Evolutionary conservation across 2,329 filamentous ascomycete species (phyloP).

Genomic region (Penicillium sp.): DNA sequence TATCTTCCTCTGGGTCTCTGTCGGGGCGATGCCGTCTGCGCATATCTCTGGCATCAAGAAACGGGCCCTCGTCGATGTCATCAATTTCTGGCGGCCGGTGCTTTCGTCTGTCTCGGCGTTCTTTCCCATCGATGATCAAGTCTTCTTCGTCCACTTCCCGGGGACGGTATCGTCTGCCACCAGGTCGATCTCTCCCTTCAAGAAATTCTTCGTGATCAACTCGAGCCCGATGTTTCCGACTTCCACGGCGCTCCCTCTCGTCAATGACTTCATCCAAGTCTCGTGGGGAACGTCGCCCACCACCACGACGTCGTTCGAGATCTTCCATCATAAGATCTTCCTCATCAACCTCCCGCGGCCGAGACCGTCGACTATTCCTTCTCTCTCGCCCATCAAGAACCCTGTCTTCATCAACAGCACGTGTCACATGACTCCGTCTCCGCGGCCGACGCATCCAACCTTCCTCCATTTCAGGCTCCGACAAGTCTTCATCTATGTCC

Average conservation of each 20-base stretch:
- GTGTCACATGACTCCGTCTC: slow-evolving; percentile 9
- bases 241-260: slow-evolving; percentile 10
- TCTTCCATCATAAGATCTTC: slow-evolving; percentile 23
- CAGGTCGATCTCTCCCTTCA: slow-evolving; percentile 6
- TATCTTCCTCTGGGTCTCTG: slow-evolving; percentile 8
- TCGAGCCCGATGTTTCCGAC: slow-evolving; percentile 18
- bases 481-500: slow-evolving; percentile 15
- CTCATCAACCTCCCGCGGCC: slow-evolving; percentile 26
- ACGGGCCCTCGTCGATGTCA: slow-evolving; percentile 10
- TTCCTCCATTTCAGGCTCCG: slow-evolving; percentile 15
- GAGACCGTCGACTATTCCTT: slow-evolving; percentile 5
- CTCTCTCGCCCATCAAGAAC: no score
- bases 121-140: not conserved
- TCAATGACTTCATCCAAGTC: slow-evolving; percentile 5
- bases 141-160: slow-evolving; percentile 3
- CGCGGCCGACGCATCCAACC: slow-evolving; percentile 2
- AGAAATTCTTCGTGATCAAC: slow-evolving; percentile 30
- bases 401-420: slow-evolving; percentile 7
- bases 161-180: slow-evolving; percentile 3
- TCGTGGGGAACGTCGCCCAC: slow-evolving; percentile 5
- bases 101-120: not conserved
- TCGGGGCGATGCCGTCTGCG: slow-evolving; percentile 2
- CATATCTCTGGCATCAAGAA: slow-evolving; percentile 10
- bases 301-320: slow-evolving; percentile 4
- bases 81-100: slow-evolving; percentile 3